Conservation (phyloP, 345 rosid genomes). For the Eucalyptus curtisii region DNA sequence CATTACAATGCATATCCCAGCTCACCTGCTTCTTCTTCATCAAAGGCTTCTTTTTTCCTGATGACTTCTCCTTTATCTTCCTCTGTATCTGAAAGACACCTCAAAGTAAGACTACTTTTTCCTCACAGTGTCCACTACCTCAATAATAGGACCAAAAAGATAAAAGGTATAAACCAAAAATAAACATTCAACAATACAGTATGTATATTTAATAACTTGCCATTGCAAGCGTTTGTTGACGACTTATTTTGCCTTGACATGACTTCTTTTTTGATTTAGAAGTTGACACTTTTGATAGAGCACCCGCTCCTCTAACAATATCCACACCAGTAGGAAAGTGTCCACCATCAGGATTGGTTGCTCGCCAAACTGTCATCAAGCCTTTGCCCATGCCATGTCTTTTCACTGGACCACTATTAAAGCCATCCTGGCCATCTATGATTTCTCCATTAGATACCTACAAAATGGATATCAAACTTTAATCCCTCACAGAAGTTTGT, state of each 20-base stretch:
- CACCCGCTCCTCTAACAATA: slow-evolving; percentile 8
- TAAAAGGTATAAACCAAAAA: background rate
- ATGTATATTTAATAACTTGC: slow-evolving; percentile 20
- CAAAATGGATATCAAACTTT: background rate
- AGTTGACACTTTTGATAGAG: slow-evolving; percentile 1
- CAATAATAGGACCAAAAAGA: background rate
- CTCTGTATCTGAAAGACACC: slow-evolving; percentile 34
- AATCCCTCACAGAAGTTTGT: background rate
- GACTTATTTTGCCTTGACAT: slow-evolving; percentile 21
- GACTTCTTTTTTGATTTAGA: slow-evolving; percentile 11
- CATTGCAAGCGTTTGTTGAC: slow-evolving; percentile 24
- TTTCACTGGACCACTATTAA: slow-evolving; percentile 13
- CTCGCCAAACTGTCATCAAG: slow-evolving; percentile 85
- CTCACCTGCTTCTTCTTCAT: slow-evolving; percentile 47
- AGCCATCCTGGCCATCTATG: slow-evolving; percentile 3
- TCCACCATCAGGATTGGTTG: slow-evolving; percentile 52
- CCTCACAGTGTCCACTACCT: background rate
- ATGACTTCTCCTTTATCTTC: slow-evolving; percentile 32
- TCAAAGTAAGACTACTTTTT: background rate
- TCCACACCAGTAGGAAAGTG: slow-evolving; percentile 40
- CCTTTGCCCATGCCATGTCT: slow-evolving; percentile 98
- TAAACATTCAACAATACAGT: background rate
- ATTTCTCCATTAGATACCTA: slow-evolving; percentile 14
- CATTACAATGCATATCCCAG: background rate
- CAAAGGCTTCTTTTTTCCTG: slow-evolving; percentile 38